These are phyloP conservation scores for Hydnomerulius pinastri DNA, from an alignment of 768 basidiomycete species.

Conservation along the genomic window DNA sequence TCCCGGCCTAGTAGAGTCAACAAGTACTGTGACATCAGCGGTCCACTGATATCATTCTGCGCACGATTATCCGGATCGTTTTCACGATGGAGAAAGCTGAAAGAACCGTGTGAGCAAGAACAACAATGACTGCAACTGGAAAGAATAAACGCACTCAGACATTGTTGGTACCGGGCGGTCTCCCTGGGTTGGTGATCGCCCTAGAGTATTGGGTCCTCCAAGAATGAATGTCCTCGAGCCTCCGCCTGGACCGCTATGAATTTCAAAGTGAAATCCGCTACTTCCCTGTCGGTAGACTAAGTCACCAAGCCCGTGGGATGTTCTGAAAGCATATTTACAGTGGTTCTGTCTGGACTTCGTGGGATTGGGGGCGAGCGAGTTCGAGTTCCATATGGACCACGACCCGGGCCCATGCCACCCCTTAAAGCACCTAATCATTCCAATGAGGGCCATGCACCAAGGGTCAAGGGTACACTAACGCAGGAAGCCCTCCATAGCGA, in stretches of 20 bases:
- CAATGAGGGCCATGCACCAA: neutral
- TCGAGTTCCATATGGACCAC: conserved; percentile 6
- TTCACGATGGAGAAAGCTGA: conserved; percentile 39
- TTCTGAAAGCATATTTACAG: conserved; percentile 10
- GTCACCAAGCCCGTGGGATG: neutral
- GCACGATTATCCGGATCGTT: conserved; percentile 19
- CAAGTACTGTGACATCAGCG: conserved; percentile 73
- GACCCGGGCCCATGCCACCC: neutral
- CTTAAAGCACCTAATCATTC: conserved; percentile 9
- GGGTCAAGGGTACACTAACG: conserved; percentile 34
- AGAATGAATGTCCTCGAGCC: conserved; percentile 38
- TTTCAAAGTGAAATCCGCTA: conserved; percentile 37
- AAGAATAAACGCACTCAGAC: conserved; percentile 48
- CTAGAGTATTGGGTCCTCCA: conserved; percentile 34
- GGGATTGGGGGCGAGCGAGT: conserved; percentile 18
- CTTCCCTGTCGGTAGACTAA: conserved; percentile 9
- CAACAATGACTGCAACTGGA: neutral
- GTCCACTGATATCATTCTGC: conserved; percentile 51
- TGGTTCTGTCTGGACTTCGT: conserved; percentile 12
- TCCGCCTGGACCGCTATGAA: conserved; percentile 33
- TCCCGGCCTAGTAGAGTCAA: conserved; percentile 54
- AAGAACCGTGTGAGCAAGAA: conserved; percentile 1
- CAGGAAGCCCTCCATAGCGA: conserved; percentile 49
- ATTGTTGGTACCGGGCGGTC: conserved; percentile 41
- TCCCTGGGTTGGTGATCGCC: conserved; percentile 26